Evolutionary conservation across 805 yeast species (phyloP), one percentile per base, ranked within the genome.

Genomic region (Candida oleophila): DNA sequence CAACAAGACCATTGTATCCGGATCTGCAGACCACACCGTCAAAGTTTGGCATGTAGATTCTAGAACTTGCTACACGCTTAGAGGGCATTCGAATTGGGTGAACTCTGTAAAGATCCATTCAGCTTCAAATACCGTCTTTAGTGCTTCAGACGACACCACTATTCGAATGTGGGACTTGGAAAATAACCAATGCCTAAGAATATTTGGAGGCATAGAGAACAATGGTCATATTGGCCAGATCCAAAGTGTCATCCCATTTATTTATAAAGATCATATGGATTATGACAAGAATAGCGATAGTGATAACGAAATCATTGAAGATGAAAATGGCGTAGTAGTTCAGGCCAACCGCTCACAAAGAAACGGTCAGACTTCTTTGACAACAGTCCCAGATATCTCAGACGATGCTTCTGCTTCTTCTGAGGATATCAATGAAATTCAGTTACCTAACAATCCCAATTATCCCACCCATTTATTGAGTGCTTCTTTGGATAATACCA

Each of bases 1-100:
- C 52, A 77, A 80, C 52, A 89, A 88, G 57, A 74, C 89, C 25
- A 90, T 94, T 59, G 97, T 90, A 1, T 84, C 94, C 8, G 99
- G 98, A 0, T 84, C 95, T 32, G 96, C 96, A 0, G 99, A 94
- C 68, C 78, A 81, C 51, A 89, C 96, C 0, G 86, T 94, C 45
- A 89, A 90, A 64, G 91, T 94, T 12, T 94, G 99, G 99, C 95
- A 94, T 63, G 96, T 94, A 40, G 96, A 88, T 61, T 82, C 90
- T 4, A 77, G 96, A 67, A 87, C 96, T 0, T 94, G 97, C 61
- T 89, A 86, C 65, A 90, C 98, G 0, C 73, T 94, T 48, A 76
- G 97, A 37, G 99, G 99, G 4, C 99, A 94, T 63, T 78, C 86
- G 0, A 97, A 88, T 55, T 85, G 95, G 83, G 97, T 94, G 16